Percentiles rank a stretch among this genome's conserved stretches.
phyloP scores from a whole-genome alignment of 1,284 basidiomycete genomes.

The Cutaneotrichosporon cutaneum region DNA sequence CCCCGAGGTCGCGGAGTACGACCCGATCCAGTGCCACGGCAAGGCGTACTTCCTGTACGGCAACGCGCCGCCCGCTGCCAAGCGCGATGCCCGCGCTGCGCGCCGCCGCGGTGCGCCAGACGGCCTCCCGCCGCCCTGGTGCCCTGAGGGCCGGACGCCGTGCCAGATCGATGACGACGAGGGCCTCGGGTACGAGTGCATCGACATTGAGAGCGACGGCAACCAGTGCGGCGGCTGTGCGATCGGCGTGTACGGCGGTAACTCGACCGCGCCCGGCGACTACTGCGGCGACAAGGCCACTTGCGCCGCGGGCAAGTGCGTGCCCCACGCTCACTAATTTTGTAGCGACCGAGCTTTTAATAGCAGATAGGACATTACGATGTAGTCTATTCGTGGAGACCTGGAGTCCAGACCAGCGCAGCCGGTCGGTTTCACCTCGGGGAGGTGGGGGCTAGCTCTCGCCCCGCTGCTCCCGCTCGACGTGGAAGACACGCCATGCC shows the following conservation, averaged over 20 bases:
- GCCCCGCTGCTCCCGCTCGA: no score
- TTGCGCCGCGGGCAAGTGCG: conserved; percentile 3
- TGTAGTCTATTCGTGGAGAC: no score
- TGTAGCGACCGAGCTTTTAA: background rate
- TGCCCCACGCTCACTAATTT: background rate
- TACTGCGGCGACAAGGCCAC: background rate
- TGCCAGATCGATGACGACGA: conserved; percentile 2
- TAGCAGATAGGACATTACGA: no score
- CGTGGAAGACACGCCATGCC: no score
- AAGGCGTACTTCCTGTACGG: conserved; percentile 1
- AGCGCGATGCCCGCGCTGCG: background rate
- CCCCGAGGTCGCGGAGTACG: background rate
- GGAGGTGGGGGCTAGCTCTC: no score
- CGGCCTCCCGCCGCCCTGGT: background rate
- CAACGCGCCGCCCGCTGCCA: background rate
- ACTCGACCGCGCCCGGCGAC: background rate
- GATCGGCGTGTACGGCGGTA: background rate
- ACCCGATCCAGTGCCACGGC: background rate
- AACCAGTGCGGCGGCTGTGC: conserved; percentile 1
- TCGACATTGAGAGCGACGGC: background rate
- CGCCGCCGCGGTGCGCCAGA: background rate
- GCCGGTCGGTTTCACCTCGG: no score
- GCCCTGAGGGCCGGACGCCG: background rate
- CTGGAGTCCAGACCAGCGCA: no score
- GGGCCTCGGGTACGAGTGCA: conserved; percentile 3